Base-by-base conservation (phyloP, 176 grass and related monocot genomes). In the Cymbopogon citratus region DNA sequence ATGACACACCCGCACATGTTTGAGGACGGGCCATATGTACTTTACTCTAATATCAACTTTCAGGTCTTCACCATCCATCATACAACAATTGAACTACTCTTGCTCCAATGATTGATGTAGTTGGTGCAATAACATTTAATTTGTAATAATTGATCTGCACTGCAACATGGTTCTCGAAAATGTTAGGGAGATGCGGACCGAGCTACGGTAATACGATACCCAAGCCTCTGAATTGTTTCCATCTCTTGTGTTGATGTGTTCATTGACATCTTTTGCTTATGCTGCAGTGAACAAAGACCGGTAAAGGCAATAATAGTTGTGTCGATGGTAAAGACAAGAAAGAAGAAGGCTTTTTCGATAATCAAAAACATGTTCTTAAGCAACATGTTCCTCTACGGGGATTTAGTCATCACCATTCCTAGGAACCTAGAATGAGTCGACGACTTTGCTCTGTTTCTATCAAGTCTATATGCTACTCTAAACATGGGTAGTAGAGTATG, bases 111-210 rank as follows among this genome's bases (percentile, higher is more conserved):
- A n/a, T n/a, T n/a, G n/a, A n/a, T n/a, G n/a, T n/a, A n/a, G n/a
- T n/a, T n/a, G n/a, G n/a, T n/a, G n/a, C n/a, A n/a, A n/a, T n/a
- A n/a, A n/a, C n/a, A n/a, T n/a, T n/a, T n/a, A n/a, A n/a, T n/a
- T n/a, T n/a, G n/a, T n/a, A n/a, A n/a, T n/a, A n/a, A n/a, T 98
- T 85, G 95, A 98, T 88, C 82, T 92, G 14, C 92, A 93, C 38
- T 98, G 92, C 82, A 98, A 98, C 82, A 98, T 98, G 95, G 95
- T 98, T 87, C 87, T 98, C 21, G 95, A 98, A 85, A 98, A 98
- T 65, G 92, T 95, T 23, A 80, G 90, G 85, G 96, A 98, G 84
- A 98, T 98, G 92, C 95, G 96, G 92, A 98, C 96, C 40, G 96
- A 95, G 89, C 90, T 73, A 44, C 11, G 33, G 46, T 36, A 14